Percentiles rank a stretch among this genome's conserved stretches.
Evolutionary conservation across 805 yeast species (phyloP).

Genomic region (Kuraishia ogatae): DNA sequence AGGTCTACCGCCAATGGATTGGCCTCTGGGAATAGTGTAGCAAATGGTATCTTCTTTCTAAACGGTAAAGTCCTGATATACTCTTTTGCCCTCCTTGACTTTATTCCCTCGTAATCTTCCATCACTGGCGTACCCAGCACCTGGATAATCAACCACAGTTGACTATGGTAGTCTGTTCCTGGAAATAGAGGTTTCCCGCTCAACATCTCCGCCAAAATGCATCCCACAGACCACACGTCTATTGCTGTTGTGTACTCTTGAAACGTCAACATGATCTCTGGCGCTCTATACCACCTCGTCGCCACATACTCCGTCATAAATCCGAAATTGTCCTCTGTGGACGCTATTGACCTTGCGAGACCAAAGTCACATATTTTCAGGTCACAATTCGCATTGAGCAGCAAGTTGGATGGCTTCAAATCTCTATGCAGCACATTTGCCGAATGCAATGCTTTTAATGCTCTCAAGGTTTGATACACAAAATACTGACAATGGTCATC

Average conservation of each 20-base stretch:
- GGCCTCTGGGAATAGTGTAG: slow-evolving; percentile 37
- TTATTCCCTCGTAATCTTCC: slow-evolving; percentile 68
- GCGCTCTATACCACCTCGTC: slow-evolving; percentile 80
- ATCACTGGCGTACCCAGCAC: slow-evolving; percentile 81
- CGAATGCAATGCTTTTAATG: slow-evolving; percentile 82
- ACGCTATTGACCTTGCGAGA: slow-evolving; percentile 31
- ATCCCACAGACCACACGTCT: slow-evolving; percentile 96
- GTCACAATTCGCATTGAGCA: slow-evolving; percentile 64
- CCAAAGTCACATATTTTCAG: slow-evolving; percentile 78
- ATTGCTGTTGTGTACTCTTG: slow-evolving; percentile 91
- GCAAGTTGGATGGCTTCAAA: slow-evolving; percentile 71
- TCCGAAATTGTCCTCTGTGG: slow-evolving; percentile 18
- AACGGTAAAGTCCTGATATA: slow-evolving; percentile 76
- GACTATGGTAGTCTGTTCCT: slow-evolving; percentile 91
- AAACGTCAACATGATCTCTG: slow-evolving; percentile 91
- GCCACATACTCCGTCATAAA: slow-evolving; percentile 76
- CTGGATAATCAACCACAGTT: slow-evolving; percentile 75
- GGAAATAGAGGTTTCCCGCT: slow-evolving; percentile 86
- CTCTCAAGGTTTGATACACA: slow-evolving; percentile 83
- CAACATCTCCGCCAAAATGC: slow-evolving; percentile 87
- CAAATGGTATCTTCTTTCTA: slow-evolving; percentile 51
- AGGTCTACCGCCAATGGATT: slow-evolving; percentile 65
- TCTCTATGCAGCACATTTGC: slow-evolving; percentile 95
- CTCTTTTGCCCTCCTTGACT: slow-evolving; percentile 79
- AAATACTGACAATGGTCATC: slow-evolving; percentile 95